Conservation (phyloP, 306 rosid genomes). For the Castanea crenata region DNA sequence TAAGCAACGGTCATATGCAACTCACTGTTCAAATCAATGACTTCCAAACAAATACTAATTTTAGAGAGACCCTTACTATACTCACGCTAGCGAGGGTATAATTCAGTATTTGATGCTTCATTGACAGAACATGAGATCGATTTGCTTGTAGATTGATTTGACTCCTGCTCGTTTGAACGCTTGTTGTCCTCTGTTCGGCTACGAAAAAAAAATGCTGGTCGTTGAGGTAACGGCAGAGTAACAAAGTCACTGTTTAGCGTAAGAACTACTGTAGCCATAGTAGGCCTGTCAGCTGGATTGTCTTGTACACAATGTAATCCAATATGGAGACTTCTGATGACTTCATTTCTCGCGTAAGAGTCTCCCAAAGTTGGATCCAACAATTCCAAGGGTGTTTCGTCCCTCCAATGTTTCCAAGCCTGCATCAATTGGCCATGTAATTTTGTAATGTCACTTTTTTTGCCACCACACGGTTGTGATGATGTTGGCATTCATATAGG, state of each 20-base stretch:
- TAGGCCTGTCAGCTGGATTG: constrained; percentile 43
- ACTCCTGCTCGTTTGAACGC: neutral
- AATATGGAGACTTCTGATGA: constrained; percentile 45
- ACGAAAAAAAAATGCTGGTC: constrained; percentile 27
- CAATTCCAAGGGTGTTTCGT: constrained; percentile 16
- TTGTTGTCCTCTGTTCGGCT: constrained; percentile 8
- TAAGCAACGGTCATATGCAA: too few relatives aligned
- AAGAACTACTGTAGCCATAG: constrained; percentile 44
- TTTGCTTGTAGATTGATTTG: neutral
- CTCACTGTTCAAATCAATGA: too few relatives aligned
- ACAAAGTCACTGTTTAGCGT: constrained; percentile 44
- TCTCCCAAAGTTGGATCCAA: constrained; percentile 36
- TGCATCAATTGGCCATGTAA: neutral
- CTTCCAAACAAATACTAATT: too few relatives aligned
- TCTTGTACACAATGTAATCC: constrained; percentile 52
- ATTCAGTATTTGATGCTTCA: neutral
- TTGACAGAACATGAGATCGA: neutral
- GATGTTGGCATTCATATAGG: neutral
- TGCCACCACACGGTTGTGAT: too few relatives aligned
- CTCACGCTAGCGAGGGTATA: neutral
- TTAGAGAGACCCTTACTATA: too few relatives aligned
- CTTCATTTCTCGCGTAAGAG: constrained; percentile 24
- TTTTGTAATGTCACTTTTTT: too few relatives aligned
- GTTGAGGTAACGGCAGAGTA: constrained; percentile 22
- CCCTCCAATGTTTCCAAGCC: constrained; percentile 48